A percentile compares a stretch with the other conserved stretches of the same genome.
Conservation (phyloP, 2,329 filamentous ascomycete genomes). For the Rhynchosporium secalis region DNA sequence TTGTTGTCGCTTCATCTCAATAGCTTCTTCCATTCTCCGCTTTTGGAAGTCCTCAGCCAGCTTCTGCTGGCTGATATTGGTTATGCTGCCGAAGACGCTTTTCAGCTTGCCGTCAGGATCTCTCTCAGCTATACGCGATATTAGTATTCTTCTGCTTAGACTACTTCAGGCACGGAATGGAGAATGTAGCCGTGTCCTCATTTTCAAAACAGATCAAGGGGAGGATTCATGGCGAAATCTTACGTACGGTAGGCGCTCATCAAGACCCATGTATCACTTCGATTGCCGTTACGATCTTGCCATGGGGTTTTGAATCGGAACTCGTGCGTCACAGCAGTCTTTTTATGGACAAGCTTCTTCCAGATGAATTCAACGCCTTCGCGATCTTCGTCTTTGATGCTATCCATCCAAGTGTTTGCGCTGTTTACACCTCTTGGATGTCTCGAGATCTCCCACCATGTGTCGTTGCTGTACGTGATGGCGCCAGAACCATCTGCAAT, state of each 20-base stretch:
- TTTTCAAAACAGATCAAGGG: too few species aligned
- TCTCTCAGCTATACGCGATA: conserved; percentile 52
- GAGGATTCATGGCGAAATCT: too few species aligned
- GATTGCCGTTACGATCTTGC: conserved; percentile 57
- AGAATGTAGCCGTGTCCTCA: too few species aligned
- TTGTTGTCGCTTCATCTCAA: conserved; percentile 73
- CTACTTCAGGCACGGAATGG: too few species aligned
- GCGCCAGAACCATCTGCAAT: conserved; percentile 71
- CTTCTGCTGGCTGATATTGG: conserved; percentile 84
- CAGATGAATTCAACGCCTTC: conserved; percentile 59
- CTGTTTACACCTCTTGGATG: conserved; percentile 60
- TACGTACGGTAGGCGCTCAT: conserved; percentile 65
- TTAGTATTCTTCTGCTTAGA: too few species aligned
- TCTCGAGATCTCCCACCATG: conserved; percentile 69
- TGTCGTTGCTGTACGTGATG: conserved; percentile 80
- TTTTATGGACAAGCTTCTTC: conserved; percentile 60
- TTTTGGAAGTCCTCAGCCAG: conserved; percentile 80
- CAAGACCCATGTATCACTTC: conserved; percentile 72
- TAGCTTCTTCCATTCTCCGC: conserved; percentile 74
- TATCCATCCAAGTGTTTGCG: conserved; percentile 70
- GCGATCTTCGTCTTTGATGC: conserved; percentile 67
- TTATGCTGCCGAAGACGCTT: conserved; percentile 77
- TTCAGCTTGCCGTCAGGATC: conserved; percentile 64
- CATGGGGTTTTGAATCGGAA: conserved; percentile 73
- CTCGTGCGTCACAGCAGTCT: conserved; percentile 66